Base-by-base conservation (phyloP, 345 rosid genomes). In the Aquilaria yunnanensis region DNA sequence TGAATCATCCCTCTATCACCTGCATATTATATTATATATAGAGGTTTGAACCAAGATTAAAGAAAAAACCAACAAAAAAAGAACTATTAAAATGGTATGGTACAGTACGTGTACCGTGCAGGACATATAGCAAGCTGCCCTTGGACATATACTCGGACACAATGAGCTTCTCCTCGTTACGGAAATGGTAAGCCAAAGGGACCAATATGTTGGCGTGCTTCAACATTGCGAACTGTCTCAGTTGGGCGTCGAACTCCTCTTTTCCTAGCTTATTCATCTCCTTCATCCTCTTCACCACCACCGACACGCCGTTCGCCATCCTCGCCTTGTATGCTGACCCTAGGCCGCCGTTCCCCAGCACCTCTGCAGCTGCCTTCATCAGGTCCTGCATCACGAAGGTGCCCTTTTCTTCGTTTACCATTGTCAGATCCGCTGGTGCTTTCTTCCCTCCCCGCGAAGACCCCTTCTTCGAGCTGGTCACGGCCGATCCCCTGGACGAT, bases 311-410 rank as follows among this genome's bases (percentile, higher is more conserved):
- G 59, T 65, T 88, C 0, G 76, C 32, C 95, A 93, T 75, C 14
- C 71, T 77, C 0, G 98, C 98, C 78, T 88, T 93, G 31, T 93
- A 93, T 5, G 97, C 87, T 47, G 98, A 93, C 49, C 98, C 97
- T 57, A 93, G 64, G 10, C 92, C 82, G 32, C 98, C 94, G 48
- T 82, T 93, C 29, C 97, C 98, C 2, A 93, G 69, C 60, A 88
- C 94, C 72, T 90, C 96, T 0, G 98, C 98, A 1, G 94, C 85
- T 1, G 98, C 96, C 70, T 83, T 90, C 97, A 93, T 93, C 67
- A 93, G 70, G 78, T 93, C 97, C 0, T 83, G 74, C 73, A 90
- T 71, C 56, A 87, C 87, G 12, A 93, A 90, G 0, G 74, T 51
- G 30, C 86, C 92, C 70, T 74, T 93, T 3, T 90, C 96, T 10